Evolutionary conservation across 73 alveolate species (phyloP).

Genomic region (Effrenium voratum): DNA sequence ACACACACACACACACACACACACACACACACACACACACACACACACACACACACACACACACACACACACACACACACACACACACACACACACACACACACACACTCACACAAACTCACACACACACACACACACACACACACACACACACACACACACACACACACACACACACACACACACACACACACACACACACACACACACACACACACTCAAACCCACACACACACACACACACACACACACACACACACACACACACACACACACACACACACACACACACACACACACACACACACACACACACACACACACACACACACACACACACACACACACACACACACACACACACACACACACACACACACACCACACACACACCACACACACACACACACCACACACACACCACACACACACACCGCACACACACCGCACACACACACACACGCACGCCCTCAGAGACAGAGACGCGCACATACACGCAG

Average conservation of each 20-base stretch:
- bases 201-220: conserved; percentile 22
- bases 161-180: neutral
- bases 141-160: neutral
- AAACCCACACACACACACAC: neutral
- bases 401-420: too few relatives aligned
- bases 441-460: neutral
- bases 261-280: neutral
- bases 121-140: conserved; percentile 14
- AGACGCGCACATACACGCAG: neutral
- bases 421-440: neutral
- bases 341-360: too few relatives aligned
- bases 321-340: too few relatives aligned
- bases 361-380: neutral
- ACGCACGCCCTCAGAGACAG: neutral
- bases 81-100: conserved; percentile 8
- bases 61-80: conserved; percentile 3
- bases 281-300: neutral
- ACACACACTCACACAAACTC: neutral
- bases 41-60: conserved; percentile 5
- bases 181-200: conserved; percentile 11
- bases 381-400: neutral
- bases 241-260: neutral
- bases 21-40: neutral
- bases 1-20: conserved; percentile 3
- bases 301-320: neutral